A percentile compares a stretch with the other conserved stretches of the same genome.
Evolutionary conservation across 2,329 filamentous ascomycete species (phyloP).

Genomic region (Diplodia sapinea): DNA sequence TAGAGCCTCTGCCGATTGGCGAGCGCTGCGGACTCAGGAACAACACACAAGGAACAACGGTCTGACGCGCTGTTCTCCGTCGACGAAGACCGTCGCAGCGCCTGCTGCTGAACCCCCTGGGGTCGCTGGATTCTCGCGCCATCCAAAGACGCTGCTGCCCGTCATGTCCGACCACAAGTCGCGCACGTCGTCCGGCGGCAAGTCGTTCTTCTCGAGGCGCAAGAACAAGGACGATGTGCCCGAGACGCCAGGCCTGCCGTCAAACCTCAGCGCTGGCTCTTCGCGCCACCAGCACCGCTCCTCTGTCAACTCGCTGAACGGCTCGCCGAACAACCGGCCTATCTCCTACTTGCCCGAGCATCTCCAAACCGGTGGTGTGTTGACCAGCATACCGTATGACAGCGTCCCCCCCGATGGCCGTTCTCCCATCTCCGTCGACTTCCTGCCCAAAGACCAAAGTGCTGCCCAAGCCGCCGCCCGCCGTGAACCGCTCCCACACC

Average conservation of each 20-base stretch:
- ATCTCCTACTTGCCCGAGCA: constrained; percentile 61
- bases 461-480: constrained; percentile 54
- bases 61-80: constrained; percentile 11
- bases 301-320: constrained; percentile 67
- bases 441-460: constrained; percentile 70
- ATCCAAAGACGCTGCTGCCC: background rate
- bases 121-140: constrained; percentile 10
- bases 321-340: constrained; percentile 50
- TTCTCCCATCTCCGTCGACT: constrained; percentile 75
- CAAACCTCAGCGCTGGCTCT: constrained; percentile 69
- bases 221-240: constrained; percentile 70
- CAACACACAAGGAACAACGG: background rate
- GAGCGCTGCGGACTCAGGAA: constrained; percentile 10
- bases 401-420: constrained; percentile 67
- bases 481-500: constrained; percentile 79
- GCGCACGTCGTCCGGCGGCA: constrained; percentile 79
- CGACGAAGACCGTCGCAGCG: constrained; percentile 14
- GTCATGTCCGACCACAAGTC: constrained; percentile 68
- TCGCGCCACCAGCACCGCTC: constrained; percentile 70
- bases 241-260: constrained; percentile 65
- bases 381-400: constrained; percentile 89
- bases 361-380: constrained; percentile 75
- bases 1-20: constrained; percentile 20
- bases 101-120: constrained; percentile 23
- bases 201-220: constrained; percentile 85